Base-by-base conservation (phyloP, 2,329 filamentous ascomycete genomes). In the Xylariales sp. region DNA sequence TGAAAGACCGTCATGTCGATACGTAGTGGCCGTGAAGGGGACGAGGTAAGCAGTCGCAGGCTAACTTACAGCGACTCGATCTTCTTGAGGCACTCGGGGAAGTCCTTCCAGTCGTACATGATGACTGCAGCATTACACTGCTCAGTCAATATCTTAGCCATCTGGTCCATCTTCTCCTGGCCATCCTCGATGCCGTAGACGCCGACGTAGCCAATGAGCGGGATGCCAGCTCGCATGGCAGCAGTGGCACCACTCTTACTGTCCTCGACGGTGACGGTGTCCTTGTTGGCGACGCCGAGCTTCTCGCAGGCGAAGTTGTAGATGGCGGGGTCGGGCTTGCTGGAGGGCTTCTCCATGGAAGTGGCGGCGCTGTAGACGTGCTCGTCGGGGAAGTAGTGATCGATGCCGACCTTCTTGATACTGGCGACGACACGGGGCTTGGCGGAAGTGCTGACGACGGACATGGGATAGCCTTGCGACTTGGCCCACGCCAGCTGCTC, bases 261-360 rank as follows among this genome's bases (percentile, higher is more conserved):
- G 69, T 88, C 84, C 66, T 88, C 84, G 44, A 88, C 72, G 5
- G 84, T 81, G 34, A 88, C 68, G 46, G 74, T 80, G 63, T 87
- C 80, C 27, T 70, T 65, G 11, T 82, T 70, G 54, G 77, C 74
- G 60, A 83, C 81, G 42, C 78, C 78, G 33, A 86, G 68, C 56
- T 79, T 66, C 62, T 85, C 63, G 60, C 83, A 79, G 27, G 84
- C 81, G 59, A 78, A 73, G 48, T 83, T 64, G 67, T 88, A 88
- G 65, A 88, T 82, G 48, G 82, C 81, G 4, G 84, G 84, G 62
- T 88, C 82, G 10, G 84, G 84, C 70, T 88, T 88, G 56, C 75
- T 80, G 38, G 82, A 84, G n/a, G 84, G 84, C 47, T 71, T 74
- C 47, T 70, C 66, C 51, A 88, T 70, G 25, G 78, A 83, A 33